A percentile compares a stretch with the other conserved stretches of the same genome.
phyloP scores from a whole-genome alignment of 768 basidiomycete species.

The Clitopilus passeckerianus region DNA sequence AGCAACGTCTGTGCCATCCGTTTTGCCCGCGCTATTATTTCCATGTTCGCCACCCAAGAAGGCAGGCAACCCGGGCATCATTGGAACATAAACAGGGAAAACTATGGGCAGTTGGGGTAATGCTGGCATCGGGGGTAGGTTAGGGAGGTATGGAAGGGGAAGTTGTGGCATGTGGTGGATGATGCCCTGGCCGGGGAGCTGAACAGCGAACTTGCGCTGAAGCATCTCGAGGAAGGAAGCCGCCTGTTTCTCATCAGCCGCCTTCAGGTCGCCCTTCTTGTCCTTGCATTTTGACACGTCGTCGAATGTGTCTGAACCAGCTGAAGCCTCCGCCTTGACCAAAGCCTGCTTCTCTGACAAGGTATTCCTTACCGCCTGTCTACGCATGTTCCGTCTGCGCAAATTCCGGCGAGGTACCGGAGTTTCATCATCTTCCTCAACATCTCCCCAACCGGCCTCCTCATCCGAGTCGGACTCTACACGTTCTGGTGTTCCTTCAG shows the following conservation, averaged over 20 bases:
- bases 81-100: constrained; percentile 75
- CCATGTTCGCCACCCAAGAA: constrained; percentile 50
- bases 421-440: constrained; percentile 58
- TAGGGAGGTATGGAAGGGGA: constrained; percentile 53
- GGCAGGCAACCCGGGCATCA: constrained; percentile 57
- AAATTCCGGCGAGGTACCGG: constrained; percentile 16
- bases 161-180: constrained; percentile 41
- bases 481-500: background rate
- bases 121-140: constrained; percentile 60
- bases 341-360: constrained; percentile 22
- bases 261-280: constrained; percentile 17
- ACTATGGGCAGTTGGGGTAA: constrained; percentile 69
- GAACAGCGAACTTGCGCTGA: constrained; percentile 62
- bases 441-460: constrained; percentile 67
- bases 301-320: constrained; percentile 20
- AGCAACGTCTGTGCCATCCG: constrained; percentile 27
- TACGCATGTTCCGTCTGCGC: constrained; percentile 15
- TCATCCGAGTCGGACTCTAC: constrained; percentile 25
- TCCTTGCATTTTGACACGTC: constrained; percentile 13
- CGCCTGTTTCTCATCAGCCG: constrained; percentile 40
- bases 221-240: constrained; percentile 65
- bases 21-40: constrained; percentile 22
- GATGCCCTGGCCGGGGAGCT: constrained; percentile 48
- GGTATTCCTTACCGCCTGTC: constrained; percentile 18
- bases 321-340: constrained; percentile 20